Evolutionary conservation across 768 basidiomycete species (phyloP), one percentile per base, ranked within the genome.

Genomic region (Leucogyrophana mollusca): DNA sequence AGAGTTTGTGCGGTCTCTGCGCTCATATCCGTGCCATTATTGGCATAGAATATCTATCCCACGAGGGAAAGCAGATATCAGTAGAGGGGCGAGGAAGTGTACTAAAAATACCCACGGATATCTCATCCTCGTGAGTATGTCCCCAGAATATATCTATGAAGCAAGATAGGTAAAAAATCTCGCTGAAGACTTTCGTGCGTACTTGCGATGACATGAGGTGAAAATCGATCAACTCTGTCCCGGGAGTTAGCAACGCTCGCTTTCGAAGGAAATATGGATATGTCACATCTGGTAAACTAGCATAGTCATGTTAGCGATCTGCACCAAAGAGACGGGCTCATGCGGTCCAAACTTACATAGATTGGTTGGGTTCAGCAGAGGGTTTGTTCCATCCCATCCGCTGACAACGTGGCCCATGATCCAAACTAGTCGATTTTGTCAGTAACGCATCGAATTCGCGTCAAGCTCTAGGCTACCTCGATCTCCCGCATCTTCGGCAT

Each of bases 121-220:
- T 52, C 63, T 86, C 76, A 61, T 89, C 87, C 59, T 88, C 83
- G 46, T 89, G 86, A 0, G 82, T 79, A 56, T 90, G 88, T 5
- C 87, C 87, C 58, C 73, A 90, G 70, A 89, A 87, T n/a, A 88
- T 79, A 52, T 78, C 85, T 82, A 45, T 32, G 41, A 45, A 14
- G 27, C 38, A 38, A 33, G 39, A 51, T 35, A 40, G 36, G 42
- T 40, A 33, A 44, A 40, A 24, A 40, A 40, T 30, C 7, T 30
- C 27, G n/a, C 34, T 40, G 30, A 44, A 40, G 23, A 40, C 38
- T 30, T 6, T 30, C 27, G n/a, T 34, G 73, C 83, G 34, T 43
- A 85, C 83, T 83, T 35, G 85, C 82, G 50, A 88, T 84, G 45
- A 87, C 85, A 55, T 88, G 86, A 23, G 85, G 85, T 7, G 85